Evolutionary conservation across 345 rosid species (phyloP), one percentile per base, ranked within the genome.

Genomic region (Moringa oleifera): DNA sequence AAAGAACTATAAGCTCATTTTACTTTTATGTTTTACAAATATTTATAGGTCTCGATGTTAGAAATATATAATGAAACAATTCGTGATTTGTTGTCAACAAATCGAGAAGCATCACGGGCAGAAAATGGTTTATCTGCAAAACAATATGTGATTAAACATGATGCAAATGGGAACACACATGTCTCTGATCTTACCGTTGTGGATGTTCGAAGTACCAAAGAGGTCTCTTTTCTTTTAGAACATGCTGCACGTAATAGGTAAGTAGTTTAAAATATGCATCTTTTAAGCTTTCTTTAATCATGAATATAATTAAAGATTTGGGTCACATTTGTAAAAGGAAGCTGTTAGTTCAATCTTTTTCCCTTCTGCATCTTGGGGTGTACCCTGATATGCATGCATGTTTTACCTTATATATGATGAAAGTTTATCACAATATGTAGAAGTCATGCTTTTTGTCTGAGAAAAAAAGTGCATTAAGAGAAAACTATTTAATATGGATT

Each of bases 31-130:
- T 41, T 41, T 41, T 17, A n/a, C 45, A 69, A 65, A 56, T 58
- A 51, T 72, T 25, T 59, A 7, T 63, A 94, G 99, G 99, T 90
- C 28, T 90, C 99, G 18, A 90, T 94, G 99, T 75, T 94, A 78
- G 99, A 94, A 67, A 94, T 94, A 58, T 94, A 94, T 77, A 94
- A 94, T 24, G 99, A 94, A 82, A 79, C 96, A 2, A 82, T 94
- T 46, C 77, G 96, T 18, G 99, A 94, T 77, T 72, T 94, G 71
- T 76, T 94, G 75, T 76, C 93, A 23, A 77, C 90, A 55, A 86
- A 69, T 66, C 65, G 79, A 64, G 96, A 90, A 68, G 66, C 67
- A 33, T 60, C 77, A 24, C 66, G 88, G 65, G 63, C 68, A 51
- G 94, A 87, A 55, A 86, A 71, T 74, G 80, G 88, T 37, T 41